Conservation (phyloP, 192 early-diverging fungal species). For the Rhizoclosmatium globosum region DNA sequence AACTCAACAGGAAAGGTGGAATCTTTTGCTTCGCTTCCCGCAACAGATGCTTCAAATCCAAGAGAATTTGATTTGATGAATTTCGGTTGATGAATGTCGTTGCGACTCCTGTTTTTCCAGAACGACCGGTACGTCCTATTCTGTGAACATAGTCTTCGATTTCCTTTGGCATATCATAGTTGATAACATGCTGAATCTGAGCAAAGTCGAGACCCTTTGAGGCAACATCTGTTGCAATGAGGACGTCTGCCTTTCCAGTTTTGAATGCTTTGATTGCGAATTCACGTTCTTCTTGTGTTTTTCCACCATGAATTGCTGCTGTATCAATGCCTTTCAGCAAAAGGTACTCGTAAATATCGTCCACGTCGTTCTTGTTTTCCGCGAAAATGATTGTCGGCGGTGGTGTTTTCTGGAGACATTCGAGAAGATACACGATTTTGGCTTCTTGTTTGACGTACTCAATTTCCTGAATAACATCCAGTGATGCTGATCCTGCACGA, state of each 20-base stretch:
- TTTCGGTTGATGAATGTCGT: constrained; percentile 96
- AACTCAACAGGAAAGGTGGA: constrained; percentile 82
- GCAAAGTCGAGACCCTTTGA: constrained; percentile 96
- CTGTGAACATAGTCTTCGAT: constrained; percentile 91
- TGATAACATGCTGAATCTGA: constrained; percentile 97
- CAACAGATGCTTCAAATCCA: constrained; percentile 94
- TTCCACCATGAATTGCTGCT: constrained; percentile 95
- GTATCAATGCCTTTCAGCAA: constrained; percentile 94
- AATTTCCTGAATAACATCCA: constrained; percentile 98
- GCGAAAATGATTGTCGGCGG: constrained; percentile 97
- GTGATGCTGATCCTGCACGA: constrained; percentile 92
- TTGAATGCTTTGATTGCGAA: constrained; percentile 94
- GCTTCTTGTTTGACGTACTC: constrained; percentile 97
- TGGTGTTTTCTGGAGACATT: constrained; percentile 96
- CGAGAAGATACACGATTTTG: constrained; percentile 92
- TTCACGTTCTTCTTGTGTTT: constrained; percentile 97
- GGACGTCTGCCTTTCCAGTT: constrained; percentile 89
- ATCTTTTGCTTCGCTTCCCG: constrained; percentile 92
- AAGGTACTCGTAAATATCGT: constrained; percentile 97
- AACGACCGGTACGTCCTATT: constrained; percentile 97
- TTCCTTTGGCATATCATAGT: constrained; percentile 99
- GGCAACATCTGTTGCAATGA: constrained; percentile 97
- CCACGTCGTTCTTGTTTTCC: constrained; percentile 99
- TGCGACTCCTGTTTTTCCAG: constrained; percentile 94
- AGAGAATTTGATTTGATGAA: constrained; percentile 90